These are phyloP conservation scores for Phytophthora colocasiae DNA, from an alignment of 352 stramenopile species.

Conservation along the genomic window DNA sequence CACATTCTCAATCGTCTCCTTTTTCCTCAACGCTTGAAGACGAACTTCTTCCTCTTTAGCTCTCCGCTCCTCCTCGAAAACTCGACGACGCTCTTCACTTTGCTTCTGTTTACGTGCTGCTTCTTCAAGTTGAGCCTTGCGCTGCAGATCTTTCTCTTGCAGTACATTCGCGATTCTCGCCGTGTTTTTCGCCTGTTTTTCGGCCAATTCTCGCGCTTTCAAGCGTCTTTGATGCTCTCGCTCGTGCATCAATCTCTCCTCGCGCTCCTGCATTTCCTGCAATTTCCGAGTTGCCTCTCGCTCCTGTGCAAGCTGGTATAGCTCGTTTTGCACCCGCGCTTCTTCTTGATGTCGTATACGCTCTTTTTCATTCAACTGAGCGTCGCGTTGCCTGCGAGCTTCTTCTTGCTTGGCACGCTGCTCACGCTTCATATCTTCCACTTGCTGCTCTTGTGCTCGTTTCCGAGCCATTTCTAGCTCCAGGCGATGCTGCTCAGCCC, in stretches of 20 bases:
- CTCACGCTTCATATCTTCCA: conserved; percentile 50
- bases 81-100: conserved; percentile 59
- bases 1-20: conserved; percentile 67
- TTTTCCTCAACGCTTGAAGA: conserved; percentile 54
- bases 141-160: conserved; percentile 64
- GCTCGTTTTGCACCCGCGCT: conserved; percentile 53
- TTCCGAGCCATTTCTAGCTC: conserved; percentile 54
- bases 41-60: conserved; percentile 59
- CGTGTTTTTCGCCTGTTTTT: conserved; percentile 77
- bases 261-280: conserved; percentile 55
- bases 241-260: conserved; percentile 53
- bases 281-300: conserved; percentile 51
- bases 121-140: conserved; percentile 52
- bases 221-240: conserved; percentile 52
- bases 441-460: conserved; percentile 53
- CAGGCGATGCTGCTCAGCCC: conserved; percentile 52
- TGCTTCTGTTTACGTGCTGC: conserved; percentile 68
- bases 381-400: conserved; percentile 50
- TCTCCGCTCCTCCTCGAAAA: conserved; percentile 54
- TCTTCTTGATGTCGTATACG: conserved; percentile 65
- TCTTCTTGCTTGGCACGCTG: conserved; percentile 63
- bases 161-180: conserved; percentile 69
- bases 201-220: conserved; percentile 50
- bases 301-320: conserved; percentile 53
- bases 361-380: conserved; percentile 61